Evolutionary conservation across 2,329 filamentous ascomycete genomes (phyloP), one percentile per base, ranked within the genome.

Genomic region (Penicillium sp.): DNA sequence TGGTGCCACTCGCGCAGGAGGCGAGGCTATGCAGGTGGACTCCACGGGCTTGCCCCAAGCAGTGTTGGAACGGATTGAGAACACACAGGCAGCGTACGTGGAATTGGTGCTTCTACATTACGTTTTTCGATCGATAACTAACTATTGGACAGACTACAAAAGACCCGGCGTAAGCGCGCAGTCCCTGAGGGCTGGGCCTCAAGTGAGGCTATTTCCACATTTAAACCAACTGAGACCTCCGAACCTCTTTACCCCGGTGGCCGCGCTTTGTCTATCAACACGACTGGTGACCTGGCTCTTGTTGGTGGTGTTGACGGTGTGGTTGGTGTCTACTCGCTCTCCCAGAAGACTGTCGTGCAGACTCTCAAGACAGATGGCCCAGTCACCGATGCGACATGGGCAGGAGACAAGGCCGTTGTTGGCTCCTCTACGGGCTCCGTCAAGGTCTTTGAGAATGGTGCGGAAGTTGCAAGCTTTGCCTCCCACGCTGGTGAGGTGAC

Each of bases 21-120:
- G 88, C 29, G 94, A 97, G 73, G 88, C 89, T 19, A 99, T 99
- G 94, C 90, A 94, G 65, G 87, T 99, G 19, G 94, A 99, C 73
- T 86, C 83, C 53, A 86, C 92, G 67, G 86, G 84, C 25, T 80
- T 99, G 33, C 87, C 93, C 3, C 87, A 89, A 44, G 83, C 83
- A 15, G 79, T 97, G 49, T 80, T 86, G 21, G 84, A 84, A 53
- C 87, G 87, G 69, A 87, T 99, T 50, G 89, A 96, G 61, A 86
- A 86, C 73, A 90, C 89, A 68, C 90, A 96, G 72, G 83, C 89
- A 73, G 84, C 84, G 89, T 94, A 84, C 59, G 89, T 82, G 17
- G 13, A n/a, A 23, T 17, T 52, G 41, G 36, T 35, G 29, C 12
- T 36, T 12, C 7, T 8, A 15, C 21, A 50, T 27, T 12, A 12